Conservation (phyloP, 192 early-diverging fungal species). For the Entomortierella lignicola region DNA sequence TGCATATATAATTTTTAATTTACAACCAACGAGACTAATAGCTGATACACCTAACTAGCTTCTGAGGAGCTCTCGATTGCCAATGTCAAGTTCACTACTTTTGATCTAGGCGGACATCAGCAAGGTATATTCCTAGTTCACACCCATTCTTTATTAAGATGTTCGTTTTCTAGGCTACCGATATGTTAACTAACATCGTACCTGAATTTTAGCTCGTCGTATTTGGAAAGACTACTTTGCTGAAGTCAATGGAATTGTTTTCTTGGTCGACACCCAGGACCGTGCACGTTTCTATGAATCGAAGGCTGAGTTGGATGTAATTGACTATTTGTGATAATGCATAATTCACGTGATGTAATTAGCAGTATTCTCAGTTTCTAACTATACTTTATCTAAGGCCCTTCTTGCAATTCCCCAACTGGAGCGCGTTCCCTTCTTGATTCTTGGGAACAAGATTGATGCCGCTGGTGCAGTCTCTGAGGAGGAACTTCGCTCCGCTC, state of each 20-base stretch:
- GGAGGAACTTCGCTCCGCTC: constrained; percentile 85
- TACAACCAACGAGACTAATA: no score
- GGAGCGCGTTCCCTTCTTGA: constrained; percentile 90
- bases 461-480: constrained; percentile 92
- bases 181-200: no score
- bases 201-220: constrained; percentile 74
- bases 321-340: neutral
- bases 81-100: constrained; percentile 97
- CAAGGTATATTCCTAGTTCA: constrained; percentile 73
- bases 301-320: constrained; percentile 95
- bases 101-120: constrained; percentile 96
- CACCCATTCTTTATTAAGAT: no score
- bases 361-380: no score
- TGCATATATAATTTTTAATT: no score
- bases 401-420: constrained; percentile 95
- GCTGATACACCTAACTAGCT: no score
- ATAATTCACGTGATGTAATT: neutral
- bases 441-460: constrained; percentile 99
- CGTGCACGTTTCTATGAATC: constrained; percentile 85
- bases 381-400: constrained; percentile 59
- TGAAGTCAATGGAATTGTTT: constrained; percentile 97
- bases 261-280: constrained; percentile 97
- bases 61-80: constrained; percentile 98
- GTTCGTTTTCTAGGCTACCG: no score
- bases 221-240: constrained; percentile 99